Conservation (phyloP, 768 basidiomycete species). For the Boletellus sp. region DNA sequence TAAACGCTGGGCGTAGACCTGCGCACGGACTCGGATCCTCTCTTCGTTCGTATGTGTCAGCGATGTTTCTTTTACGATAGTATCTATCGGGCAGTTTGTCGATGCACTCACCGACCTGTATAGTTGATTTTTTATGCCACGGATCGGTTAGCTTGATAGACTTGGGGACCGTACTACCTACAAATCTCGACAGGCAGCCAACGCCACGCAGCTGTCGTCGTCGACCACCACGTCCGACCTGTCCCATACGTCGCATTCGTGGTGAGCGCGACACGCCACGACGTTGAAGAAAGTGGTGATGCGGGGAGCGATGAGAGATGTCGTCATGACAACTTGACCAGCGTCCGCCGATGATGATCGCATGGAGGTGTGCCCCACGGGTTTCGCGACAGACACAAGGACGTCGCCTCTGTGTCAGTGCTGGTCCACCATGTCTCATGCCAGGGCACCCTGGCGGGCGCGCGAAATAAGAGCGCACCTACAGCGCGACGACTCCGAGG, state of each 20-base stretch:
- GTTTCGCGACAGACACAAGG: not conserved
- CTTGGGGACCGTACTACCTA: not conserved
- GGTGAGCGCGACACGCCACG: too few species aligned
- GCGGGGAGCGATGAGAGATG: not conserved
- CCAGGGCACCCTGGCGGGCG: too few species aligned
- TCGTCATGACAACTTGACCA: too few species aligned
- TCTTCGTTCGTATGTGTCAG: not conserved
- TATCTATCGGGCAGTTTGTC: conserved; percentile 19
- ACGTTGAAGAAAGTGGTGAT: too few species aligned
- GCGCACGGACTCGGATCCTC: not conserved
- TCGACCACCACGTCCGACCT: not conserved
- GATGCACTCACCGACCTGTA: conserved; percentile 2
- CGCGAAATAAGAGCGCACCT: too few species aligned
- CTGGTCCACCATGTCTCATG: too few species aligned
- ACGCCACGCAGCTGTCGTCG: not conserved
- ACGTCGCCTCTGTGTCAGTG: not conserved
- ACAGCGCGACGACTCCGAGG: too few species aligned
- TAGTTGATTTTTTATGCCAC: conserved; percentile 1
- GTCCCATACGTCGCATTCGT: too few species aligned
- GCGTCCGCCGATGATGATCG: too few species aligned
- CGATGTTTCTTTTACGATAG: not conserved
- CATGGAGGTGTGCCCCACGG: too few species aligned
- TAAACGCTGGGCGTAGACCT: conserved; percentile 4
- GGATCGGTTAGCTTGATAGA: not conserved
- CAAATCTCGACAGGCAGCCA: not conserved